phyloP scores from a whole-genome alignment of 1,284 basidiomycete species.

The Sphagnurus paluster region DNA sequence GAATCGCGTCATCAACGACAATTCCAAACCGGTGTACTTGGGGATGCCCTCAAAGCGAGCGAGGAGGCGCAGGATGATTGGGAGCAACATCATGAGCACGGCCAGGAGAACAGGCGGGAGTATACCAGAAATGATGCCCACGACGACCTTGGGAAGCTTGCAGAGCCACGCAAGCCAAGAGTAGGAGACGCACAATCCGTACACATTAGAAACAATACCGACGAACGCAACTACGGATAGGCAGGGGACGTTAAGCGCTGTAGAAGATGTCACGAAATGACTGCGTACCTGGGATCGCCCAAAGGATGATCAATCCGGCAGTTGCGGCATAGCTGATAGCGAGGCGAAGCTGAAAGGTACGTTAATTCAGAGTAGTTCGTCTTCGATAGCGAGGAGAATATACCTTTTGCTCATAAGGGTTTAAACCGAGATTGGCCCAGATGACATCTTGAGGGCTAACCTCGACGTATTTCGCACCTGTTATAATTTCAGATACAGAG shows the following conservation, averaged over 20 bases:
- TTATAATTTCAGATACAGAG: background rate
- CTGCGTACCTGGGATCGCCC: constrained; percentile 66
- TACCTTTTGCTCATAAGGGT: constrained; percentile 81
- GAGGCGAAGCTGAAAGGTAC: constrained; percentile 42
- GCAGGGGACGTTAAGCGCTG: background rate
- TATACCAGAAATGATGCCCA: constrained; percentile 89
- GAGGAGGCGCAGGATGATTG: constrained; percentile 81
- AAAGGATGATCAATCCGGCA: constrained; percentile 66
- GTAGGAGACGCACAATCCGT: constrained; percentile 64
- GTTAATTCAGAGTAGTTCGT: background rate
- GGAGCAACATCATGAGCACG: constrained; percentile 89
- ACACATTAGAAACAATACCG: constrained; percentile 83
- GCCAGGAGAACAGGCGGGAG: constrained; percentile 85
- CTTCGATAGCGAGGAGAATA: too few species aligned
- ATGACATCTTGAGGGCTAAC: constrained; percentile 86
- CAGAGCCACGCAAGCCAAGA: constrained; percentile 86
- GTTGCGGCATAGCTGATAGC: constrained; percentile 64
- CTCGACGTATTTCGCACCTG: constrained; percentile 61
- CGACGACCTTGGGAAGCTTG: constrained; percentile 55
- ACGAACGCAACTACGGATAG: constrained; percentile 70
- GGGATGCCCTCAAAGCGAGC: constrained; percentile 83
- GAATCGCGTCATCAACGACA: constrained; percentile 89
- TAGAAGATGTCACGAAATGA: background rate
- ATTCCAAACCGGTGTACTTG: constrained; percentile 79
- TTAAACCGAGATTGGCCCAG: constrained; percentile 87